Evolutionary conservation across 2,329 filamentous ascomycete genomes (phyloP).

Genomic region (Didymosphaeria variabile): DNA sequence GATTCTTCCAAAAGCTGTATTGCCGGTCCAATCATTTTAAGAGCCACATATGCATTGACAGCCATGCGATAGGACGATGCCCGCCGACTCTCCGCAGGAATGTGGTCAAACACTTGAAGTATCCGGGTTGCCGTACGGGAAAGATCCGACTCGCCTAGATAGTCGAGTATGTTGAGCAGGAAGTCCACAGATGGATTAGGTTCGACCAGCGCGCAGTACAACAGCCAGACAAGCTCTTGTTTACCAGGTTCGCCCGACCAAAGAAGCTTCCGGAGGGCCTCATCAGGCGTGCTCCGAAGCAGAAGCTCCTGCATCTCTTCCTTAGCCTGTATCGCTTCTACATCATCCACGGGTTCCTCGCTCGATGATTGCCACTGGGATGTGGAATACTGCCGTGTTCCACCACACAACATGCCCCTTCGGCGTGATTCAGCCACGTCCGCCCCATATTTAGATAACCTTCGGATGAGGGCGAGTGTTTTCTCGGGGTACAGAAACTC

Average conservation of each 20-base stretch:
- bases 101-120: conserved; percentile 56
- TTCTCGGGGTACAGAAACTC: conserved; percentile 60
- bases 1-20: conserved; percentile 55
- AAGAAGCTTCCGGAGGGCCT: conserved; percentile 32
- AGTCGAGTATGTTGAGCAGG: conserved; percentile 38
- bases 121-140: conserved; percentile 53
- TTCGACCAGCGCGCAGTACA: conserved; percentile 44
- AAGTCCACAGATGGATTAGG: conserved; percentile 18
- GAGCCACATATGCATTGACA: conserved; percentile 55
- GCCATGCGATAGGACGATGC: conserved; percentile 56
- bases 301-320: conserved; percentile 32
- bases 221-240: conserved; percentile 47
- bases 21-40: conserved; percentile 50
- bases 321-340: conserved; percentile 23
- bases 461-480: conserved; percentile 51
- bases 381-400: conserved; percentile 41
- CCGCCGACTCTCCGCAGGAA: conserved; percentile 50
- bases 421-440: conserved; percentile 40
- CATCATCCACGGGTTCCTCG: conserved; percentile 21
- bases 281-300: conserved; percentile 24
- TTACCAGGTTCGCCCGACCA: conserved; percentile 24
- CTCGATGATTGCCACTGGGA: conserved; percentile 21
- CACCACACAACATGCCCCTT: conserved; percentile 27
- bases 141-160: conserved; percentile 31
- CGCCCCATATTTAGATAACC: conserved; percentile 31